Conservation (phyloP, 2,329 filamentous ascomycete genomes). For the Coniochaeta sp. region DNA sequence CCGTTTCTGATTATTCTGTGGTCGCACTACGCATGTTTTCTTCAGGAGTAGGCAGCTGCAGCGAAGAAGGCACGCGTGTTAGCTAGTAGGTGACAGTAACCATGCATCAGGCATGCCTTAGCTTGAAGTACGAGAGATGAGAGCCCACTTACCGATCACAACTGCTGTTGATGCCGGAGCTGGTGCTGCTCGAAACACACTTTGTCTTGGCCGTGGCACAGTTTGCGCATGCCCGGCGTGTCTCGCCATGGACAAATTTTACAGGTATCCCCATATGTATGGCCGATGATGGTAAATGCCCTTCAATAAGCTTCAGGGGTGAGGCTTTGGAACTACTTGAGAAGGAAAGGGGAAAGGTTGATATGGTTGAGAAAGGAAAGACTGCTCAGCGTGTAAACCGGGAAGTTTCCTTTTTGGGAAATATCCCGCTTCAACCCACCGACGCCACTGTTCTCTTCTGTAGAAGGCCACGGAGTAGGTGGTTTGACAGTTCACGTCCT, state of each 20-base stretch:
- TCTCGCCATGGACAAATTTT: constrained; percentile 16
- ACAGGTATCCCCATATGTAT: background rate
- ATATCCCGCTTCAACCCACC: background rate
- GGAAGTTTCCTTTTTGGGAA: background rate
- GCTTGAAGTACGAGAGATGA: constrained; percentile 7
- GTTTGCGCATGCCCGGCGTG: constrained; percentile 15
- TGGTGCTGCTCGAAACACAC: constrained; percentile 14
- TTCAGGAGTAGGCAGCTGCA: constrained; percentile 3
- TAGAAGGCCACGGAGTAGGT: no score
- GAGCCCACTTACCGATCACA: constrained; percentile 5
- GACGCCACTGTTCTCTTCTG: background rate
- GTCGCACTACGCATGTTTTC: constrained; percentile 15
- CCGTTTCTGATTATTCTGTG: background rate
- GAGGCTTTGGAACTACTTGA: background rate
- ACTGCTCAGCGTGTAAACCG: constrained; percentile 6
- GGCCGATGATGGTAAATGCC: background rate
- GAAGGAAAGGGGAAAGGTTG: constrained; percentile 15
- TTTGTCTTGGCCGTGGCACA: constrained; percentile 15
- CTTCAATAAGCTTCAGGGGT: background rate
- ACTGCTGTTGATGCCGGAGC: background rate
- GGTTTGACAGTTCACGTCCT: no score
- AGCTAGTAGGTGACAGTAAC: background rate
- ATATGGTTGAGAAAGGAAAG: background rate
- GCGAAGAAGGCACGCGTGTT: background rate
- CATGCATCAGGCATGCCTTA: background rate